Evolutionary conservation across 73 alveolate species (phyloP), one percentile per base, ranked within the genome.

Genomic region (Paramecium biaurelia): DNA sequence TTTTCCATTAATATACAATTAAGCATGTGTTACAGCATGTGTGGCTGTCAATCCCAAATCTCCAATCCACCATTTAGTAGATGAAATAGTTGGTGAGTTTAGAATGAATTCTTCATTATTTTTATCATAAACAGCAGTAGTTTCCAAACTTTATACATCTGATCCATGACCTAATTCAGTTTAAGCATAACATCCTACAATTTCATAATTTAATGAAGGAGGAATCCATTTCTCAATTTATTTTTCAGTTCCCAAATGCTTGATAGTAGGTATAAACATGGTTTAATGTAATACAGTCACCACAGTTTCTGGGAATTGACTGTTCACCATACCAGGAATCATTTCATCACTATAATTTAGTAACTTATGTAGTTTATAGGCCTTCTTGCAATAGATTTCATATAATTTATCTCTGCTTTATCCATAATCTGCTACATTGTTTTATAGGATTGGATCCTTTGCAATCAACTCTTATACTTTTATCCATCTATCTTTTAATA

Each of bases 81-180:
- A 49, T 23, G 92, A 85, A 24, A 85, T 85, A 72, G 92, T 84
- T 12, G 95, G 94, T 15, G 93, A 56, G 45, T 94, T 92, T 3
- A 94, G n/a, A 6, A 68, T 89, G 70, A 94, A 94, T 86, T 89
- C 96, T 74, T 95, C 92, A 23, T 92, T 89, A 24, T 92, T 58
- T 11, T 88, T 56, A 9, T 76, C 89, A 72, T n/a, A 72, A 92
- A 79, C 74, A 4, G 95, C 95, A 11, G 89, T 85, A 4, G 95
- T 70, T 76, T 92, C 92, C 1, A 94, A 49, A 42, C 93, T 76
- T 43, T 92, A 30, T 4, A 94, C 95, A 92, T 94, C 95, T 20
- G 95, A 89, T 2, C 97, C 97, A 74, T 94, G 97, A 0, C 95
- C 95, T n/a, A 92, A 34, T 76, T 94, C 97, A 9, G 97, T 94